Conservation (phyloP, 2,329 filamentous ascomycete species). For the Xylaria sp. region DNA sequence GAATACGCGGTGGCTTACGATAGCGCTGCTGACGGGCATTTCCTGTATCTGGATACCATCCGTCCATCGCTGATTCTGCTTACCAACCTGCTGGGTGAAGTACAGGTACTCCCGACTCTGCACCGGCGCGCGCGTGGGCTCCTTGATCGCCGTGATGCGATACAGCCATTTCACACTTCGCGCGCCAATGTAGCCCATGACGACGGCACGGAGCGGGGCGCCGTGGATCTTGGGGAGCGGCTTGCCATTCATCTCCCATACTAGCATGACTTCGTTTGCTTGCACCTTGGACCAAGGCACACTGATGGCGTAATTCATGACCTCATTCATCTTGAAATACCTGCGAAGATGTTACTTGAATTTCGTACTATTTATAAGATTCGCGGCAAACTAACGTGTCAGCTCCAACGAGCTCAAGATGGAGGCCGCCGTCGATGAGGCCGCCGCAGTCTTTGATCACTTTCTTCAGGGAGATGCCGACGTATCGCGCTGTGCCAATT, state of each 20-base stretch:
- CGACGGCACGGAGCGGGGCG: slow-evolving; percentile 69
- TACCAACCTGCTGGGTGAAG: slow-evolving; percentile 74
- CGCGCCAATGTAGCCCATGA: slow-evolving; percentile 74
- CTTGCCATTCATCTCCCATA: slow-evolving; percentile 78
- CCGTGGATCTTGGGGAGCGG: slow-evolving; percentile 73
- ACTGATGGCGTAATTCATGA: slow-evolving; percentile 73
- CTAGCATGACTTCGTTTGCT: slow-evolving; percentile 71
- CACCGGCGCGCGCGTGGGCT: slow-evolving; percentile 67
- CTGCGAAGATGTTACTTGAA: too few relatives aligned
- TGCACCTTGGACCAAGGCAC: slow-evolving; percentile 76
- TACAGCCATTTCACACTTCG: slow-evolving; percentile 72
- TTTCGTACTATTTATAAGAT: not conserved
- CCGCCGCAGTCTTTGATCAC: slow-evolving; percentile 77
- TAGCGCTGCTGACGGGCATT: slow-evolving; percentile 69
- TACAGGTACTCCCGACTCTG: slow-evolving; percentile 75
- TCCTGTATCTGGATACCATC: slow-evolving; percentile 75
- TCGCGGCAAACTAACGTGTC: slow-evolving; percentile 62
- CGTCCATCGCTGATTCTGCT: slow-evolving; percentile 69
- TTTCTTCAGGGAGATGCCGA: slow-evolving; percentile 73
- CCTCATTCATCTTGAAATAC: slow-evolving; percentile 74
- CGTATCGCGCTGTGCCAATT: slow-evolving; percentile 71
- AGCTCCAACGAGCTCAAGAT: slow-evolving; percentile 75
- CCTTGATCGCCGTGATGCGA: slow-evolving; percentile 67
- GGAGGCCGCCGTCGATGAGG: slow-evolving; percentile 61
- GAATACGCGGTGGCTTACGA: slow-evolving; percentile 19